phyloP scores from a whole-genome alignment of 441 rosid genomes.

The Raphanus hybrid region DNA sequence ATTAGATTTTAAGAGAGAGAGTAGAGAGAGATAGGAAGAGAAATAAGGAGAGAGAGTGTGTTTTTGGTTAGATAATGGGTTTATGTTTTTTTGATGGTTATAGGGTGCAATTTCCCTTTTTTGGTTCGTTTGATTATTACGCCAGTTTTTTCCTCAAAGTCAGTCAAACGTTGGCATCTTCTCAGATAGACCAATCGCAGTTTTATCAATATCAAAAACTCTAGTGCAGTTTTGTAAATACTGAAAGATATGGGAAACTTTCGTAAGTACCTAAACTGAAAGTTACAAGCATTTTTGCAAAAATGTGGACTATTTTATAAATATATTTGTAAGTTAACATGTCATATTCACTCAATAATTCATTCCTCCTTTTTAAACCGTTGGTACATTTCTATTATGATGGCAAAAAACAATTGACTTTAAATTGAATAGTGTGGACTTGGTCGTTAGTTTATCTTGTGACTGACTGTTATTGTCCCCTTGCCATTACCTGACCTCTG shows the following conservation, averaged over 20 bases:
- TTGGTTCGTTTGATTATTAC: background rate
- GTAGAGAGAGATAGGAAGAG: no score
- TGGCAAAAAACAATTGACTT: background rate
- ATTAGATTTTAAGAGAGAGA: no score
- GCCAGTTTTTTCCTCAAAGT: background rate
- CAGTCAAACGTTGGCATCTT: conserved; percentile 1
- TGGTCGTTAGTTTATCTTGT: background rate
- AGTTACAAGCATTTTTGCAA: background rate
- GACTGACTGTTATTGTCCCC: conserved; percentile 1
- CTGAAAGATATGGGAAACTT: background rate
- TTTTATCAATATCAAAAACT: background rate
- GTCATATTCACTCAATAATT: background rate
- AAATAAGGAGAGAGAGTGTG: no score
- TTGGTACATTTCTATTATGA: background rate
- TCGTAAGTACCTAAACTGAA: background rate
- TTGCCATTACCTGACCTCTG: background rate
- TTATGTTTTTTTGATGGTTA: no score
- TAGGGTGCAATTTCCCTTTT: no score
- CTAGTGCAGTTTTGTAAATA: background rate
- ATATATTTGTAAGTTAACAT: background rate
- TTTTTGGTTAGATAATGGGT: no score
- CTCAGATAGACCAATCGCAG: background rate
- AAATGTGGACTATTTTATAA: background rate
- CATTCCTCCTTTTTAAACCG: background rate
- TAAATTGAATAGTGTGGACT: background rate